These are phyloP conservation scores for Rubia balearica DNA, from an alignment of 305 asterid genomes.

Conservation along the genomic window DNA sequence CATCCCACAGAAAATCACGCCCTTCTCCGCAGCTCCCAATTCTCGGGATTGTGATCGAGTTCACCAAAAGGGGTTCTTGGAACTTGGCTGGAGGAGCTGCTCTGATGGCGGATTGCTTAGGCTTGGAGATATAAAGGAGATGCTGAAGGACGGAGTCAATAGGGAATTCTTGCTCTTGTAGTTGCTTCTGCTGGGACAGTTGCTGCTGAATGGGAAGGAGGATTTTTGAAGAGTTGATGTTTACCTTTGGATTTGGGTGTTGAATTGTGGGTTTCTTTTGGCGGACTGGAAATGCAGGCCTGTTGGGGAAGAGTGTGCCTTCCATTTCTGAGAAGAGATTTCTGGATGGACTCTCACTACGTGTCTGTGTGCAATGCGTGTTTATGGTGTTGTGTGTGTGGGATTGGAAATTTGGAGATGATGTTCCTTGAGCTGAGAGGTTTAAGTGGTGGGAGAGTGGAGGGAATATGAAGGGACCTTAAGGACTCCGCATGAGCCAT, in stretches of 20 bases:
- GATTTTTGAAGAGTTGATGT: constrained; percentile 41
- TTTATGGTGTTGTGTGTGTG: background rate
- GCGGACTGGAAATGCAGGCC: constrained; percentile 59
- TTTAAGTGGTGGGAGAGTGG: constrained; percentile 1
- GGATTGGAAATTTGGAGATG: constrained; percentile 8
- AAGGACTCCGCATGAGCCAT: background rate
- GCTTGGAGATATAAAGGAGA: constrained; percentile 55
- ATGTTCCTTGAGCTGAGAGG: constrained; percentile 3
- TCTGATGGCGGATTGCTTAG: constrained; percentile 10
- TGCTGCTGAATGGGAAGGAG: constrained; percentile 59
- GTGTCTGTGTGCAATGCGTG: background rate
- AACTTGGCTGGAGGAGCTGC: constrained; percentile 23
- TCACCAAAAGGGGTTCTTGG: constrained; percentile 30
- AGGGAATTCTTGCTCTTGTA: constrained; percentile 39
- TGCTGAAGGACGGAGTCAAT: constrained; percentile 76
- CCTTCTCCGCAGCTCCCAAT: constrained; percentile 21
- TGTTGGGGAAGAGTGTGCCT: constrained; percentile 63
- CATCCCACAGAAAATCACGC: constrained; percentile 8
- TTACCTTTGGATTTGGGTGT: constrained; percentile 35
- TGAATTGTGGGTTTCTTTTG: constrained; percentile 41
- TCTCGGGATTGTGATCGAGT: constrained; percentile 31
- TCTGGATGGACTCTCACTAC: background rate
- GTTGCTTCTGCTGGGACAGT: constrained; percentile 13
- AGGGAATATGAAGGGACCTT: constrained; percentile 5
- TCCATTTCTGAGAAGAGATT: constrained; percentile 43